Evolutionary conservation across 441 rosid species (phyloP).

Genomic region (Euphorbia celastroides): DNA sequence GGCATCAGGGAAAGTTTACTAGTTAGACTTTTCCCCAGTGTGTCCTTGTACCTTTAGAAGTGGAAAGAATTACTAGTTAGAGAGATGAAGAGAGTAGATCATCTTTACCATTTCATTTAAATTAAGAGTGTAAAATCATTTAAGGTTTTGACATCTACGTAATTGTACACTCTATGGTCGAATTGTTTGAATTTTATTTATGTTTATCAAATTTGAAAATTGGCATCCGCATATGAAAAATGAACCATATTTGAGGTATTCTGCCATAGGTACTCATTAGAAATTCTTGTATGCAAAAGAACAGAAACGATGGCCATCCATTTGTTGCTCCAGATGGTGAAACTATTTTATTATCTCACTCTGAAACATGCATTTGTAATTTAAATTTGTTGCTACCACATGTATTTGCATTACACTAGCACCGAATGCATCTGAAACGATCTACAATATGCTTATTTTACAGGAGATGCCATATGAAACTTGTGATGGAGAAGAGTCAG

Average conservation of each 20-base stretch:
- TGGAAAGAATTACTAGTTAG: no score
- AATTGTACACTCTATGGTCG: no score
- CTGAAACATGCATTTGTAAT: background rate
- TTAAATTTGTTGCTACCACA: background rate
- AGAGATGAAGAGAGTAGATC: no score
- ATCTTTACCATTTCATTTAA: no score
- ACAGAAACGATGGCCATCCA: background rate
- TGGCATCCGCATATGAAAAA: background rate
- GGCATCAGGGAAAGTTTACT: no score
- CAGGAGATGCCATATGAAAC: slow-evolving; percentile 33
- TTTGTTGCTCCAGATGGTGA: background rate
- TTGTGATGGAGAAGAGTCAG: slow-evolving; percentile 34
- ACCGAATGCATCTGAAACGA: background rate
- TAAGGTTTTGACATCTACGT: background rate
- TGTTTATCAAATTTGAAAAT: background rate
- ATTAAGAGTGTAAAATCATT: no score
- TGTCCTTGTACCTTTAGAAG: no score
- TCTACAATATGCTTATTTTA: background rate
- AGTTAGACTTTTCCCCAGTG: no score
- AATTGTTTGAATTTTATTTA: background rate
- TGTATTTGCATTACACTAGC: no score
- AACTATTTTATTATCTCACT: background rate
- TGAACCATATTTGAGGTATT: background rate
- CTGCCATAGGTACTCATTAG: background rate
- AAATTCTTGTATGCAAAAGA: background rate